Evolutionary conservation across 176 grass and related monocot genomes (phyloP), one percentile per base, ranked within the genome.

Genomic region (Ananas comosus): DNA sequence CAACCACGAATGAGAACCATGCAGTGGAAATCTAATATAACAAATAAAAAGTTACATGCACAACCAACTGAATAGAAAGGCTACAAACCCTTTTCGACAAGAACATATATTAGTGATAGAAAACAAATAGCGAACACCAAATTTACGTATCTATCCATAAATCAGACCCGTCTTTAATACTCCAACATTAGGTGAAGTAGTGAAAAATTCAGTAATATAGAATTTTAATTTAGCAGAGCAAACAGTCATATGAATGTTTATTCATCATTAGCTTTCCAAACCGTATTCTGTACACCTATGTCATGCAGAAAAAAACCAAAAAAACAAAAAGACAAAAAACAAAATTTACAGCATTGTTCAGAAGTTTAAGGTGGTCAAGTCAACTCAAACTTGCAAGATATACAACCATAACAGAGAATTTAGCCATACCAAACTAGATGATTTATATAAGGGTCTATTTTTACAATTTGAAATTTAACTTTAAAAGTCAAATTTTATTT

Each of bases 351-450:
- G n/a, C 17, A 61, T 61, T 21, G 17, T 61, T 61, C 21, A 61
- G 17, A 10, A 61, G 8, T 10, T 61, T 61, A 22, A 61, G 3
- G 4, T 18, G 56, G 56, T 61, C 19, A 9, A 63, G 23, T 63
- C 58, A 63, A 63, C 17, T 24, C 13, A 67, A 66, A 66, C 42
- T 66, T 66, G 11, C 28, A 17, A 66, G 25, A 48, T 67, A 33
- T n/a, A 67, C 2, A 48, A 9, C 65, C 33, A 5, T 10, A 17
- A 48, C 48, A 49, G 9, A 17, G 11, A 48, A 67, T 67, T 49
- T 3, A 7, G 13, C 65, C 29, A 67, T 47, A 33, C 8, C 29
- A 67, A 67, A 42, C 33, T 42, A 42, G 33, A 42, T 42, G 4
- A 42, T 42, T 42, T 42, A 42, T 42, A 7, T 42, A 42, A 42